These are phyloP conservation scores for Hypoxylon sp. DNA, from an alignment of 2,329 filamentous ascomycete genomes.

Conservation along the genomic window DNA sequence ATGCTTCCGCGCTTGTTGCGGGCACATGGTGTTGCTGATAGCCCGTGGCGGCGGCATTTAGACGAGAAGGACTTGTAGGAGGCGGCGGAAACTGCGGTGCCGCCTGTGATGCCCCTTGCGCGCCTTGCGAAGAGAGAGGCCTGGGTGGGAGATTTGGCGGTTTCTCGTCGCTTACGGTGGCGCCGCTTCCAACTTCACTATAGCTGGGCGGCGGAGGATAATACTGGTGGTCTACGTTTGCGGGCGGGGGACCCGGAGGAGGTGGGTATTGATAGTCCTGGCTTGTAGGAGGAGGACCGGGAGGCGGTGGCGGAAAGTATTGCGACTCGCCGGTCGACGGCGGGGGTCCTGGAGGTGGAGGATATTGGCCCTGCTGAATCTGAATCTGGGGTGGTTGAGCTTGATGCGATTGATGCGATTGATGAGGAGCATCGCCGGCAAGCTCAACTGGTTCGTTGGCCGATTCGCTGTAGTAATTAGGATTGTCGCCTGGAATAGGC, in stretches of 20 bases:
- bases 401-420: conserved; percentile 22
- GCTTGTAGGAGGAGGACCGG: conserved; percentile 35
- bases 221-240: conserved; percentile 30
- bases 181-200: conserved; percentile 23
- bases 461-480: conserved; percentile 23
- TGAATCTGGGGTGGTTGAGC: conserved; percentile 8
- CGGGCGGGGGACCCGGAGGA: conserved; percentile 30
- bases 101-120: conserved; percentile 22
- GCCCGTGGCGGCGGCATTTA: neutral
- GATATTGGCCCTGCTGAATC: conserved; percentile 22
- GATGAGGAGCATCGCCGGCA: conserved; percentile 29
- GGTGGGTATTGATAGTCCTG: conserved; percentile 29
- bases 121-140: conserved; percentile 22
- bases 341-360: conserved; percentile 19
- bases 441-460: conserved; percentile 27
- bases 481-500: conserved; percentile 31
- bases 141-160: conserved; percentile 39
- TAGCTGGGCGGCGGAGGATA: conserved; percentile 41
- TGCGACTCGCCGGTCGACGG: conserved; percentile 20
- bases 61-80: conserved; percentile 3
- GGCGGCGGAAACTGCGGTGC: conserved; percentile 31
- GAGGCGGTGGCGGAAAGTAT: conserved; percentile 37
- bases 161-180: conserved; percentile 30
- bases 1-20: neutral
- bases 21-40: conserved; percentile 13